Evolutionary conservation across 2,329 filamentous ascomycete genomes (phyloP), one percentile per base, ranked within the genome.

Genomic region (Aspergillus costaricaensis): DNA sequence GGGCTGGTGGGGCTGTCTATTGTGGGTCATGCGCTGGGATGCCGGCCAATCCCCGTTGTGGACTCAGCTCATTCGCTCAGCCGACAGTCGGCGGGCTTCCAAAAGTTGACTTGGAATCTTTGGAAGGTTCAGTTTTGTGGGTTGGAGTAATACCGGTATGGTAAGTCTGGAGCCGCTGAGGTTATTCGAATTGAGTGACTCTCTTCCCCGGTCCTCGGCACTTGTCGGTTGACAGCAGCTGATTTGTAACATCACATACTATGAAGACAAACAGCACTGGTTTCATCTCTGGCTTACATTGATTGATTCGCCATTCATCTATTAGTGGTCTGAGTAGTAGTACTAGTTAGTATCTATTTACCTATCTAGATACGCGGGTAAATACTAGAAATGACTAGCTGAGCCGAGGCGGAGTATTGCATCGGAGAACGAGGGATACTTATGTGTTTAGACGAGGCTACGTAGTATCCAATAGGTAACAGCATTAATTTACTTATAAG

Each of bases 1-100:
- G 61, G 59, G 60, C 52, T 43, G 55, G 62, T 59, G 56, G 62
- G 57, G 52, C 36, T 58, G n/a, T 3, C 8, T 23, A 21, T 30
- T 23, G 59, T 62, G 59, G 62, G 30, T 54, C 53, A 57, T 48
- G 17, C 17, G 43, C 15, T 25, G 38, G 36, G 3, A 4, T 38
- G 25, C 17, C 14, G 23, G 17, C 62, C 62, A 64, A 62, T 62
- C 15, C 51, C 4, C 2, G 14, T 5, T 17, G 25, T 12, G 5
- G 32, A 38, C 36, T 53, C 30, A 27, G 30, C 44, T 50, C 53
- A 50, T 44, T 57, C 27, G 47, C 41, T 60, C 58, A 60, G 36
- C 36, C 15, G 52, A 60, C 57, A 36, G 25, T 47, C 19, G 41
- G 30, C 30, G 25, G 38, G 12, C 38, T 41, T 23, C 30, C 25